Evolutionary conservation across 1,139 yeast genomes (phyloP), one percentile per base, ranked within the genome.

Genomic region (Torulaspora globosa): DNA sequence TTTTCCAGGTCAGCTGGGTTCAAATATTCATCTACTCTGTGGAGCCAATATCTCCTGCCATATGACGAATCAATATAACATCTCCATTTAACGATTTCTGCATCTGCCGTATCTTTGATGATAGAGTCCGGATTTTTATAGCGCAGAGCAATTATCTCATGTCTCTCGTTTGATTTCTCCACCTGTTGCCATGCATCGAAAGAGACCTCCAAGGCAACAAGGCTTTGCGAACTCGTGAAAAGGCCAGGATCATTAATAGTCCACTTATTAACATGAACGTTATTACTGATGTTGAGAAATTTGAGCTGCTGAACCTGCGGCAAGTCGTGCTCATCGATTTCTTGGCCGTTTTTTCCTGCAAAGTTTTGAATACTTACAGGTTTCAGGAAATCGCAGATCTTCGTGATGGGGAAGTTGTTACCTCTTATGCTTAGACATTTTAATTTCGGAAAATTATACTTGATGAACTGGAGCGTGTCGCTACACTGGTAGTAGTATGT

Each of bases 11-110:
- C 67, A 30, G 60, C 71, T 10, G 62, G 60, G 44, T 71, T 67
- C 36, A 64, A 55, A 32, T 55, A 58, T 1, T 60, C 61, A 38
- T 70, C 74, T 19, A 79, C 68, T 59, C 76, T 78, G 62, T 80
- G 84, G 16, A 86, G 65, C 96, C 96, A 88, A n/a, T 86, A 81
- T 51, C 96, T 73, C 53, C 96, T 73, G 5, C 95, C 95, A 44
- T 63, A 63, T 10, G 70, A 65, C 1, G 70, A 65, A 48, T 68
- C 73, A 23, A 63, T 50, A 48, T 64, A 68, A 35, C 69, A 58
- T 68, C 74, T 53, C 84, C 84, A 66, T 72, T 79, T 58, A 70
- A 79, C 64, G 68, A 51, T 28, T 30, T 57, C 59, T 9, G 56
- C 55, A n/a, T 49, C 48, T 3, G 58, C 44, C 14, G 46, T 44